These are phyloP conservation scores for Zygoascus biomembranicola DNA, from an alignment of 805 yeast genomes.

Conservation along the genomic window DNA sequence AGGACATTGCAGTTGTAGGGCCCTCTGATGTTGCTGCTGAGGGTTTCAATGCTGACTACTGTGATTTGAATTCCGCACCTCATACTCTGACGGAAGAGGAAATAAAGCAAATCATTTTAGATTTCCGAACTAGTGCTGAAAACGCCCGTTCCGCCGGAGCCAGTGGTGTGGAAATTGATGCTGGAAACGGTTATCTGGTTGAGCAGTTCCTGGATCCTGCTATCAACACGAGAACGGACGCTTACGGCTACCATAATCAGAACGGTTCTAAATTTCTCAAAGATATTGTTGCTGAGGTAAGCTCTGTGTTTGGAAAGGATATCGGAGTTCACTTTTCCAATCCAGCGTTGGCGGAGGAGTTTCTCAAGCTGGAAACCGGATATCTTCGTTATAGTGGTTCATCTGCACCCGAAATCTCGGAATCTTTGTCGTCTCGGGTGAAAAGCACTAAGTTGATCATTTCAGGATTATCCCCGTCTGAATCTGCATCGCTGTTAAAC, in stretches of 20 bases:
- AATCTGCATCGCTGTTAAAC: background rate
- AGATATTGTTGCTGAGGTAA: background rate
- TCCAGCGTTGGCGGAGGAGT: background rate
- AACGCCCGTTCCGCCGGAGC: slow-evolving; percentile 46
- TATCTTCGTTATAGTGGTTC: background rate
- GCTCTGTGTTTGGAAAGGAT: background rate
- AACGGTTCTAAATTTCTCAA: background rate
- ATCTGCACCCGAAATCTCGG: background rate
- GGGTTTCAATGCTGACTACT: background rate
- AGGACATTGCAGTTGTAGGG: background rate
- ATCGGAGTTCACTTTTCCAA: background rate
- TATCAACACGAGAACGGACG: slow-evolving; percentile 49
- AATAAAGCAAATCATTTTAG: slow-evolving; percentile 33
- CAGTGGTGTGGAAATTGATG: slow-evolving; percentile 60
- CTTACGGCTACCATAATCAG: slow-evolving; percentile 37
- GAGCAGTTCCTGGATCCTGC: slow-evolving; percentile 39
- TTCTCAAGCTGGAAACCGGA: background rate
- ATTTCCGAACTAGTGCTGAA: slow-evolving; percentile 41
- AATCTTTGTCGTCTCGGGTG: background rate
- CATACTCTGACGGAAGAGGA: slow-evolving; percentile 33
- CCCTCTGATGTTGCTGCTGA: background rate
- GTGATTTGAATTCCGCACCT: slow-evolving; percentile 6
- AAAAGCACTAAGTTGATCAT: background rate
- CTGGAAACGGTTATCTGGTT: slow-evolving; percentile 55
- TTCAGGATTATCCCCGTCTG: background rate